Evolutionary conservation across 345 rosid genomes (phyloP).

Genomic region (Salix purpurea): DNA sequence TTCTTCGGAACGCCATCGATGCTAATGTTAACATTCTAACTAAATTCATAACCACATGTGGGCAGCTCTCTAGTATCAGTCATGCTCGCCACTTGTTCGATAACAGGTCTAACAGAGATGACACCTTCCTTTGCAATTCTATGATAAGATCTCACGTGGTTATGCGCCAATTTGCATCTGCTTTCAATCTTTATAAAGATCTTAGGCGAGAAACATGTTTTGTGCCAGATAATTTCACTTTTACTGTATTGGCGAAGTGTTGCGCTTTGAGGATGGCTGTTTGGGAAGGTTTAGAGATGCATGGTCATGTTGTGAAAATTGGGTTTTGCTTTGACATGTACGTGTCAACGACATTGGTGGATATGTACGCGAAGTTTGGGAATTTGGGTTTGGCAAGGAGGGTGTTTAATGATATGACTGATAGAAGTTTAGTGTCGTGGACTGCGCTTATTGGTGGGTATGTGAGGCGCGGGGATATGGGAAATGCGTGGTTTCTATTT

Average conservation of each 20-base stretch:
- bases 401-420: constrained; percentile 64
- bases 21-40: constrained; percentile 56
- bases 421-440: constrained; percentile 64
- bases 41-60: constrained; percentile 41
- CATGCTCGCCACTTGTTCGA: constrained; percentile 63
- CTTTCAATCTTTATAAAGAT: constrained; percentile 47
- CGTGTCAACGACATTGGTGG: constrained; percentile 61
- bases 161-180: constrained; percentile 31
- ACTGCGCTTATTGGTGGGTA: constrained; percentile 67
- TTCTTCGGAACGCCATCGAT: constrained; percentile 54
- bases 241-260: constrained; percentile 50
- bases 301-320: constrained; percentile 42
- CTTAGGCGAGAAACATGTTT: constrained; percentile 44
- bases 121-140: constrained; percentile 57
- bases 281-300: constrained; percentile 54
- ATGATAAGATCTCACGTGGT: constrained; percentile 60
- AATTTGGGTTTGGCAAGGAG: constrained; percentile 37
- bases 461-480: constrained; percentile 45
- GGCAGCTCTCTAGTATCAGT: constrained; percentile 22
- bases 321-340: constrained; percentile 59
- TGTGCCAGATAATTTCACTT: constrained; percentile 54
- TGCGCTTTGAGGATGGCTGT: constrained; percentile 36
- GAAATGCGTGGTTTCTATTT: constrained; percentile 44
- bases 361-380: constrained; percentile 65
- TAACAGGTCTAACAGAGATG: constrained; percentile 43